Percentiles rank a stretch among this genome's conserved stretches.
These are phyloP conservation scores for Nothophoma quercina DNA, from an alignment of 2,329 filamentous ascomycete genomes.

Conservation along the genomic window DNA sequence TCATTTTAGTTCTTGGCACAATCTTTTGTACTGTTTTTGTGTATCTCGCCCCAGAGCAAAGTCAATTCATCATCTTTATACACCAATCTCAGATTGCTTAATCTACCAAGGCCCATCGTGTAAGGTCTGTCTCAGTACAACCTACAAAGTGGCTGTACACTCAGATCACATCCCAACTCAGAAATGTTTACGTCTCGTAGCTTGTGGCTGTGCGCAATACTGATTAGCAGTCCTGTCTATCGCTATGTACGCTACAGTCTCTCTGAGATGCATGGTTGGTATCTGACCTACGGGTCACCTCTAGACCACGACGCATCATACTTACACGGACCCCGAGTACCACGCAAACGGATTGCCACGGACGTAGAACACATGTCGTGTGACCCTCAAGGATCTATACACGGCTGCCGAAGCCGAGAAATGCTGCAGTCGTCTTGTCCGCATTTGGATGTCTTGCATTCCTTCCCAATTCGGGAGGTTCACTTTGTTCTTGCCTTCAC, in stretches of 20 bases:
- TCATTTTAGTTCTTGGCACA: too few species aligned
- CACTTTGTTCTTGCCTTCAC: slow-evolving; percentile 9
- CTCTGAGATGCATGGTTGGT: neutral
- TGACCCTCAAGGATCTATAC: neutral
- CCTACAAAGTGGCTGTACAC: too few species aligned
- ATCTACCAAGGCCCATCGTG: too few species aligned
- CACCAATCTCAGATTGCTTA: too few species aligned
- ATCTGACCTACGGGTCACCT: neutral
- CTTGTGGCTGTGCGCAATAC: too few species aligned
- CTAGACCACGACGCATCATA: neutral
- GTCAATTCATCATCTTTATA: too few species aligned
- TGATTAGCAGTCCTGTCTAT: neutral
- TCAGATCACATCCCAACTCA: too few species aligned
- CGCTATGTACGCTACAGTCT: neutral
- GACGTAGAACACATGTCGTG: slow-evolving; percentile 1
- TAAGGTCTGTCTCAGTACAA: too few species aligned
- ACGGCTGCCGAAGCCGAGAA: neutral
- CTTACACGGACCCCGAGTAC: slow-evolving; percentile 1
- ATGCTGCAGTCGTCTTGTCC: slow-evolving; percentile 6
- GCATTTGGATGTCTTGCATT: slow-evolving; percentile 11
- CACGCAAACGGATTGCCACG: slow-evolving; percentile 13
- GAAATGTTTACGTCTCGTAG: too few species aligned
- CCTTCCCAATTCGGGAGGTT: slow-evolving; percentile 8
- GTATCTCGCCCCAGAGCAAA: too few species aligned
- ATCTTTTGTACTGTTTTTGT: too few species aligned